Base-by-base conservation (phyloP, 2,329 filamentous ascomycete genomes). In the Periconia digitata region DNA sequence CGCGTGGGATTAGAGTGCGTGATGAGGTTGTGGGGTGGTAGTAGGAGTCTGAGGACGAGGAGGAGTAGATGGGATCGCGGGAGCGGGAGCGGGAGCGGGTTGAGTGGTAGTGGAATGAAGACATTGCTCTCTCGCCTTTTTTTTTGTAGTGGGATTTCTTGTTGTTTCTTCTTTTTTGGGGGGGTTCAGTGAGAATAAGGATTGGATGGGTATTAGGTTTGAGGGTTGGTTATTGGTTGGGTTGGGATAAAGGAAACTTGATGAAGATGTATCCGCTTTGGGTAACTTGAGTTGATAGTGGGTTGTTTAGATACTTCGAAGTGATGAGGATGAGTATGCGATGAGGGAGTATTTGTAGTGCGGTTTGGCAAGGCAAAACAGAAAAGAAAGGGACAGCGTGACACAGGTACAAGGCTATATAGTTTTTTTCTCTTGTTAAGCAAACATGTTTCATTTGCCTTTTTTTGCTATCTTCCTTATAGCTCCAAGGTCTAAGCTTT, bases 91-190 rank as follows among this genome's bases (percentile, higher is more conserved):
- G 63, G 21, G 50, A 43, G 53, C 56, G 61, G 34, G 58, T 53
- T 44, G 47, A 51, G 32, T 50, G 43, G 42, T 60, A 55, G 53
- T 59, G 49, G 39, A 64, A 27, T 50, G 58, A 60, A 24, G 63
- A 50, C 64, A 69, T 70, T 22, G 46, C 10, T 17, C 23, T 3
- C 18, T 23, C 10, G 5, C 13, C 3, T 20, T 8, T 13, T 18
- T 6, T 13, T 32, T 15, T n/a, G 10, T 42, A 23, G 8, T n/a
- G 4, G 27, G 40, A 24, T 40, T 20, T 24, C n/a, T 13, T 5
- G 3, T 20, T 22, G 6, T 8, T 8, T 40, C 10, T 40, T 24
- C 2, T 6, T 17, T n/a, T 15, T 8, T 40, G 13, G 8, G 38
- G 8, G 13, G 12, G 21, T 24, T 40, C 16, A 13, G 37, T 39